Conservation (phyloP, 768 basidiomycete species). For the Kwoniella shandongensis region DNA sequence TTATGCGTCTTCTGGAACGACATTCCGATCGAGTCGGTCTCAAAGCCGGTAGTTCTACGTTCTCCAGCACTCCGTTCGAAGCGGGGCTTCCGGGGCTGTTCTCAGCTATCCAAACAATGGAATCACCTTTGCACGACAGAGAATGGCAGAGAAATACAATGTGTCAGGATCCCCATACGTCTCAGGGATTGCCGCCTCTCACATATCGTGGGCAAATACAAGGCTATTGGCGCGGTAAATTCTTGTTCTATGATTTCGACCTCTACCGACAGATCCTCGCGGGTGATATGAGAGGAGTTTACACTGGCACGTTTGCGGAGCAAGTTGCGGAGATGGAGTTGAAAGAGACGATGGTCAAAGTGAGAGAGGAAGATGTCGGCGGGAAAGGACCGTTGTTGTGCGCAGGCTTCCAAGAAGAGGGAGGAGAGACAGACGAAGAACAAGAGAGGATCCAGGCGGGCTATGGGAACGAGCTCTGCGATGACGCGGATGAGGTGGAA, state of each 20-base stretch:
- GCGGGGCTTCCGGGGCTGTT: slow-evolving; percentile 23
- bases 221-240: slow-evolving; percentile 49
- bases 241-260: slow-evolving; percentile 47
- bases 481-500: slow-evolving; percentile 36
- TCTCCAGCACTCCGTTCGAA: slow-evolving; percentile 17
- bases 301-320: slow-evolving; percentile 45
- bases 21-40: slow-evolving; percentile 38
- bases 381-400: slow-evolving; percentile 38
- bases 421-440: slow-evolving; percentile 26
- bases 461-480: slow-evolving; percentile 41
- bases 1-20: slow-evolving; percentile 44
- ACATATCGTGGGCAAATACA: slow-evolving; percentile 35
- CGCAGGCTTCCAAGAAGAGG: slow-evolving; percentile 39
- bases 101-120: slow-evolving; percentile 15
- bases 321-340: slow-evolving; percentile 43
- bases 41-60: slow-evolving; percentile 25
- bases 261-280: slow-evolving; percentile 42
- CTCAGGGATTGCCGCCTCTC: slow-evolving; percentile 42
- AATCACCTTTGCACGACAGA: slow-evolving; percentile 38
- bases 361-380: slow-evolving; percentile 43
- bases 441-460: slow-evolving; percentile 32
- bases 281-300: slow-evolving; percentile 44
- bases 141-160: slow-evolving; percentile 48
- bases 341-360: slow-evolving; percentile 44
- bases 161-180: slow-evolving; percentile 46